Evolutionary conservation across 106 monocot genomes (phyloP).

Genomic region (Dioscorea alata): DNA sequence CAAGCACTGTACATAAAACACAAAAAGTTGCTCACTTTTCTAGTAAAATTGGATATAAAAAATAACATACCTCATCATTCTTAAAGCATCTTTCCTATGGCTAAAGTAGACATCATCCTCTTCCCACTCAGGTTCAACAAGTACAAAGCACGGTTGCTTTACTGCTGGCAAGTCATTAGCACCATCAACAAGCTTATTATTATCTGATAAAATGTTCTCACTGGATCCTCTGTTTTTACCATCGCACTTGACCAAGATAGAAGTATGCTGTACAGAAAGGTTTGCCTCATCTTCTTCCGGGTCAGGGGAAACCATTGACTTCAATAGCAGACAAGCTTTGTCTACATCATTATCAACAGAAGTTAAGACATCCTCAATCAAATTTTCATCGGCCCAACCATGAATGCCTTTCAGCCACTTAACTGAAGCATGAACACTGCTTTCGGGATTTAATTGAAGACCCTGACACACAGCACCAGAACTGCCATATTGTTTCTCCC

Average conservation of each 20-base stretch:
- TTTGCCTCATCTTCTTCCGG: conserved; percentile 11
- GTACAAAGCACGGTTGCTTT: conserved; percentile 19
- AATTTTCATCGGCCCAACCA: conserved; percentile 61
- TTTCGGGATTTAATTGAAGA: conserved; percentile 1
- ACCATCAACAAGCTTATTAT: conserved; percentile 8
- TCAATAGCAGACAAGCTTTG: conserved; percentile 50
- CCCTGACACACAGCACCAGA: neutral
- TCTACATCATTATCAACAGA: conserved; percentile 53
- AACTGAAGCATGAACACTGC: conserved; percentile 15
- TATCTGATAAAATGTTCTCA: conserved; percentile 4
- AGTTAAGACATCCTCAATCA: conserved; percentile 74
- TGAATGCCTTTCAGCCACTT: conserved; percentile 46
- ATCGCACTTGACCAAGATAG: neutral
- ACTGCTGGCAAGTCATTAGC: conserved; percentile 9
- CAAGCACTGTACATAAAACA: neutral
- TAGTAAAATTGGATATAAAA: neutral
- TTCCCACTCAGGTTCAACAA: conserved; percentile 76
- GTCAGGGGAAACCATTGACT: conserved; percentile 54
- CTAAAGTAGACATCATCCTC: conserved; percentile 74
- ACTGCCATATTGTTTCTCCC: neutral
- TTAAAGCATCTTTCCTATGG: conserved; percentile 81
- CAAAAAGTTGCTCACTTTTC: neutral
- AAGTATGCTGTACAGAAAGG: conserved; percentile 5
- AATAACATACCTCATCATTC: conserved; percentile 64
- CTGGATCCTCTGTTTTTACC: conserved; percentile 1